Percentiles rank a stretch among this genome's conserved stretches.
Conservation (phyloP, 345 rosid genomes). For the Brassica juncea region DNA sequence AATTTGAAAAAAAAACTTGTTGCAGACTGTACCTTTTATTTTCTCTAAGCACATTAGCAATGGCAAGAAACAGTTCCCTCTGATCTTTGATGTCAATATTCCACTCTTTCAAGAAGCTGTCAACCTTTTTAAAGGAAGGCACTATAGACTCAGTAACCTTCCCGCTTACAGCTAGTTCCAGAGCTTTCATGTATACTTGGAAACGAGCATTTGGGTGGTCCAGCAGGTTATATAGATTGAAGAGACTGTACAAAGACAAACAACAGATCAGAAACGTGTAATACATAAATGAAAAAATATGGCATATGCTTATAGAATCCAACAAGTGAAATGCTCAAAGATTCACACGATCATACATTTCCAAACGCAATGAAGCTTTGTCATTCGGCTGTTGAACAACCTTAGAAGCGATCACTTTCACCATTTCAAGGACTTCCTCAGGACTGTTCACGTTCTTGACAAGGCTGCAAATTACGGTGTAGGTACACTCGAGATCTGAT, state of each 20-base stretch:
- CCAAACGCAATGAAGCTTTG: conserved; percentile 81
- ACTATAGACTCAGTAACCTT: conserved; percentile 68
- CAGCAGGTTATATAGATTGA: conserved; percentile 86
- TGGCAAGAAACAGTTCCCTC: conserved; percentile 70
- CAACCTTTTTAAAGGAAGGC: conserved; percentile 80
- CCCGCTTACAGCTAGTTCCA: conserved; percentile 68
- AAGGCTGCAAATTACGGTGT: conserved; percentile 87
- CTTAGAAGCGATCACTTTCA: conserved; percentile 67
- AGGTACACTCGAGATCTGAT: conserved; percentile 87
- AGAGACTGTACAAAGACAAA: conserved; percentile 61
- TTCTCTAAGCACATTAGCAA: conserved; percentile 74
- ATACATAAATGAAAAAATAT: conserved; percentile 15
- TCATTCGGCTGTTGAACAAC: conserved; percentile 78
- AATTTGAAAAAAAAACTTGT: not conserved
- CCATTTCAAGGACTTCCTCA: conserved; percentile 73
- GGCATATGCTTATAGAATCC: conserved; percentile 17
- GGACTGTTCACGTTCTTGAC: conserved; percentile 59
- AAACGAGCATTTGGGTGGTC: conserved; percentile 64
- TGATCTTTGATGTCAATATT: conserved; percentile 73
- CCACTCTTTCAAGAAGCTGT: conserved; percentile 95
- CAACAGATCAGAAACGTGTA: conserved; percentile 6
- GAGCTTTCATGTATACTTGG: conserved; percentile 76
- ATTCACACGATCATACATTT: conserved; percentile 54
- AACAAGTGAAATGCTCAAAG: conserved; percentile 44
- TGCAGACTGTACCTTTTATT: conserved; percentile 58